A percentile compares a stretch with the other conserved stretches of the same genome.
phyloP scores from a whole-genome alignment of 2,329 filamentous ascomycete genomes.

The Fusarium scirpi region DNA sequence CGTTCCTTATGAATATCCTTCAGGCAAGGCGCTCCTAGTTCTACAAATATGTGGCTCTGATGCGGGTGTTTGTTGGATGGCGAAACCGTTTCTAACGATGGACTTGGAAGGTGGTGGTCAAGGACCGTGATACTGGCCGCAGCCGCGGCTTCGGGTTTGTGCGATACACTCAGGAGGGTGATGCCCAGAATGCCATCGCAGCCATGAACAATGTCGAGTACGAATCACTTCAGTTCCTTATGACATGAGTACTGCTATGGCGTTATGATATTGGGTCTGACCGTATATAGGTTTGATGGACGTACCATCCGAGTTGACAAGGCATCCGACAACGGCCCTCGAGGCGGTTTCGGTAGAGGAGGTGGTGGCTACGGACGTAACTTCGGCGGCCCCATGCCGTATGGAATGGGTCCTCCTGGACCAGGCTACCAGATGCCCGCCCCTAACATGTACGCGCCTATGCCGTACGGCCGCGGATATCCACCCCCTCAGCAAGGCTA shows the following conservation, averaged over 20 bases:
- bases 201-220: slow-evolving; percentile 93
- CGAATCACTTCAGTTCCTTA: slow-evolving; percentile 51
- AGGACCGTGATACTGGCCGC: slow-evolving; percentile 95
- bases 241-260: slow-evolving; percentile 34
- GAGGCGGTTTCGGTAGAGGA: slow-evolving; percentile 58
- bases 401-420: slow-evolving; percentile 54
- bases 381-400: slow-evolving; percentile 57
- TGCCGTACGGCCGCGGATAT: slow-evolving; percentile 56
- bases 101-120: slow-evolving; percentile 84
- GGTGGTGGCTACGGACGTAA: slow-evolving; percentile 54
- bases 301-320: slow-evolving; percentile 88
- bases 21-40: slow-evolving; percentile 36
- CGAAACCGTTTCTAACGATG: slow-evolving; percentile 38
- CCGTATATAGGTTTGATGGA: slow-evolving; percentile 36
- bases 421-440: slow-evolving; percentile 51
- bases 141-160: slow-evolving; percentile 99
- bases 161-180: slow-evolving; percentile 80
- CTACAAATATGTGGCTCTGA: slow-evolving; percentile 39
- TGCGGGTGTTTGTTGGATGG: slow-evolving; percentile 28
- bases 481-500: slow-evolving; percentile 53
- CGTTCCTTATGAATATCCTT: slow-evolving; percentile 32
- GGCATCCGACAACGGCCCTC: slow-evolving; percentile 82
- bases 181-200: slow-evolving; percentile 81
- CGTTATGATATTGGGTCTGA: slow-evolving; percentile 26
- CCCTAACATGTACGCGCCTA: slow-evolving; percentile 55